These are phyloP conservation scores for Pistacia vera DNA, from an alignment of 345 rosid genomes.

Conservation along the genomic window DNA sequence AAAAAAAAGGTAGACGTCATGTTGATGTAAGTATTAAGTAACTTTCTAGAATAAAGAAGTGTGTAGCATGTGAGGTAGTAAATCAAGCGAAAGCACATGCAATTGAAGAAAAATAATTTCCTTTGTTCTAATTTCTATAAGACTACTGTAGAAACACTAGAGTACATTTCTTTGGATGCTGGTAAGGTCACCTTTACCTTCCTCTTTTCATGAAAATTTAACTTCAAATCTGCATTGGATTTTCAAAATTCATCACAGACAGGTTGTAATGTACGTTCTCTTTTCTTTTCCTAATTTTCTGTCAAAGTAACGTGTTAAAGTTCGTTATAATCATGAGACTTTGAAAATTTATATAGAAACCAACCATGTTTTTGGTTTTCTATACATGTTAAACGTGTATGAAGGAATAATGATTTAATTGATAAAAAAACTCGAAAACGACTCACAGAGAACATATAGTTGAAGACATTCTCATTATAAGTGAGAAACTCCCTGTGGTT, in stretches of 20 bases:
- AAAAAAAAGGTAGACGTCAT: background rate
- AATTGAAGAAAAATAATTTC: background rate
- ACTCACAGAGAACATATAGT: background rate
- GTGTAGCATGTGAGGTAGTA: background rate
- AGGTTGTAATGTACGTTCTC: background rate
- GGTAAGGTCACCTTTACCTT: background rate
- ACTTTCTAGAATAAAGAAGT: background rate
- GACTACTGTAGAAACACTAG: background rate
- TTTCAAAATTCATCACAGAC: background rate
- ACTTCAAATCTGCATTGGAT: background rate
- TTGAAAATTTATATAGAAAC: background rate
- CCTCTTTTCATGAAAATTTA: slow-evolving; percentile 4
- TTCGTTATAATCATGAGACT: background rate
- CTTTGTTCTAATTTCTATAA: background rate
- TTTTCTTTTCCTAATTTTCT: background rate
- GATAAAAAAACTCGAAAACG: background rate
- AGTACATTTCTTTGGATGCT: background rate
- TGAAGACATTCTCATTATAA: background rate
- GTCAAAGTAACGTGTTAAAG: background rate
- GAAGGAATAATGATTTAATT: background rate
- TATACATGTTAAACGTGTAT: background rate
- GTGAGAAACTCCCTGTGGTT: background rate
- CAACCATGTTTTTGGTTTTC: background rate
- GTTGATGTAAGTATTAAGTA: background rate
- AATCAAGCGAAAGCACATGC: background rate